A percentile compares a stretch with the other conserved stretches of the same genome.
Conservation (phyloP, 768 basidiomycete species). For the Boletellus sp. region DNA sequence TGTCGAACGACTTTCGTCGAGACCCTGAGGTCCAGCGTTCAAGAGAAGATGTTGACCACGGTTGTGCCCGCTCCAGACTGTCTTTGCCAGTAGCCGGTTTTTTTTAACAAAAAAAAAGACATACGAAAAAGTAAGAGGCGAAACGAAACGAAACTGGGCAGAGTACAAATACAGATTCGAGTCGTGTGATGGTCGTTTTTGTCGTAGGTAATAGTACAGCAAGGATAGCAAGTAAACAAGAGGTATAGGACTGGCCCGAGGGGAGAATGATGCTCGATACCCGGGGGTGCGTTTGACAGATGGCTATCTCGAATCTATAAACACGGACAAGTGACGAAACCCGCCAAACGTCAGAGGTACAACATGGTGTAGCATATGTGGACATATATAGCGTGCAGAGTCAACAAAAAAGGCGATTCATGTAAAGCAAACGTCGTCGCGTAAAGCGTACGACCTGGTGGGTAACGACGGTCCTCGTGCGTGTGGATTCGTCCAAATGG, state of each 20-base stretch:
- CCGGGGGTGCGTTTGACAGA: not conserved
- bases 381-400: not conserved
- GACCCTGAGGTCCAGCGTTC: no score
- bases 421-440: not conserved
- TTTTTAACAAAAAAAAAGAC: not conserved
- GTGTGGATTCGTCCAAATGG: not conserved
- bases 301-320: conserved; percentile 3
- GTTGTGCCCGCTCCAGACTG: not conserved
- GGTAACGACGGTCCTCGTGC: not conserved
- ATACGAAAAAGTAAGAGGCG: not conserved
- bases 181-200: not conserved
- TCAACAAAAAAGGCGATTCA: not conserved
- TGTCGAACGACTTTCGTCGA: no score
- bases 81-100: no score
- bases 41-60: no score
- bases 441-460: not conserved
- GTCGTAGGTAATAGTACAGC: conserved; percentile 9
- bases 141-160: not conserved
- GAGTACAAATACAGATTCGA: conserved; percentile 23
- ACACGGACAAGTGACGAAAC: not conserved
- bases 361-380: conserved; percentile 13
- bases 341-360: conserved; percentile 3
- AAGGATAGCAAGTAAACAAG: conserved; percentile 15
- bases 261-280: no score
- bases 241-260: not conserved